phyloP scores from a whole-genome alignment of 176 grass and related monocot genomes.

The Avena sativa region DNA sequence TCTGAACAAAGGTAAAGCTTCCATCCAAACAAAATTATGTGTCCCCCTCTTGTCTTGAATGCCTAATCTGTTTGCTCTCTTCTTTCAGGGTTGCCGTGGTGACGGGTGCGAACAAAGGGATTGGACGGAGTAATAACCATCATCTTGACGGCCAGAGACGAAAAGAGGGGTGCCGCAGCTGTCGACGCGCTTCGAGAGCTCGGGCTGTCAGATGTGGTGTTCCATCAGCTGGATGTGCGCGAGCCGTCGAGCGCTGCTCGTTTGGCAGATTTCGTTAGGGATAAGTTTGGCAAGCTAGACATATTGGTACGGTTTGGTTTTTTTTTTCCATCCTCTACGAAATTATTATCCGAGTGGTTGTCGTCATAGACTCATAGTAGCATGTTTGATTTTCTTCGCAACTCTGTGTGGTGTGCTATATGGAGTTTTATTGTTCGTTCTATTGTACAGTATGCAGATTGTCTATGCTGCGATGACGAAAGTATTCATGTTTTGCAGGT shows the following conservation, averaged over 20 bases:
- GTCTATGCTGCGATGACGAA: not conserved
- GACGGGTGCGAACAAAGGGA: slow-evolving; percentile 60
- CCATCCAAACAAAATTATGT: too few relatives aligned
- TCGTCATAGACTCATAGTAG: not conserved
- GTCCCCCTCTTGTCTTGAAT: too few relatives aligned
- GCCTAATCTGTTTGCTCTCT: not conserved
- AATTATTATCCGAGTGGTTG: not conserved
- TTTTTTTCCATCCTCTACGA: not conserved
- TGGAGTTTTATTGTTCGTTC: not conserved
- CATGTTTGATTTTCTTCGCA: not conserved
- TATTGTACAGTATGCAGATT: not conserved
- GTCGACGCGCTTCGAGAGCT: not conserved
- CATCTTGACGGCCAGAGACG: slow-evolving; percentile 55
- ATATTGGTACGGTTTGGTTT: slow-evolving; percentile 32
- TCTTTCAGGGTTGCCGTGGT: slow-evolving; percentile 56
- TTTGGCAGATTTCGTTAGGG: slow-evolving; percentile 46
- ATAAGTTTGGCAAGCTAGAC: slow-evolving; percentile 57
- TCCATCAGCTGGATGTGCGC: slow-evolving; percentile 47
- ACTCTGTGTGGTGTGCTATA: not conserved
- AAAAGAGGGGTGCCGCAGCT: slow-evolving; percentile 40
- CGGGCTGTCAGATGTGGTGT: slow-evolving; percentile 32
- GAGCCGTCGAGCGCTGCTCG: slow-evolving; percentile 33
- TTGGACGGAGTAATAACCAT: slow-evolving; percentile 54
- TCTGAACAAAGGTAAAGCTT: slow-evolving; percentile 1
- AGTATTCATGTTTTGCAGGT: slow-evolving; percentile 44